Evolutionary conservation across 2,329 filamentous ascomycete genomes (phyloP), one percentile per base, ranked within the genome.

Genomic region (Didymella exigua): DNA sequence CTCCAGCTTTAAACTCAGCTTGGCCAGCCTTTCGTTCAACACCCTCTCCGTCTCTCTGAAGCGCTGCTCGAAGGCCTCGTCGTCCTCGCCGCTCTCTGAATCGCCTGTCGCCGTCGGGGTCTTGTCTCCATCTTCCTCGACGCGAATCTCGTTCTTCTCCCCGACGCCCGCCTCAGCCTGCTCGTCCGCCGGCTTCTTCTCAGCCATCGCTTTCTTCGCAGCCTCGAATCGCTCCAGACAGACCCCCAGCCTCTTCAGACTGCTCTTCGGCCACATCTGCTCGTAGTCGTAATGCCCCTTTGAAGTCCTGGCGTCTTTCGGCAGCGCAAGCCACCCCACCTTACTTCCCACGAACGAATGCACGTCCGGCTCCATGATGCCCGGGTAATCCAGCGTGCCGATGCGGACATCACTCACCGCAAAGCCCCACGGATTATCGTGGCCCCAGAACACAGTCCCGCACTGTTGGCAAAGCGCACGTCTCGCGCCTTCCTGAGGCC

Each of bases 71-170:
- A 71, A 71, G 11, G 66, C 69, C 29, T 71, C 68, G 14, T 70
- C 69, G 19, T 68, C 62, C n/a, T 68, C 66, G 3, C 18, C 47
- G 14, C 66, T 66, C 1, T 62, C 48, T 4, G 36, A 49, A 21
- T 58, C 59, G 2, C 63, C 70, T 2, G 68, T 71, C 0, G 69
- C 69, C 2, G 69, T 72, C 2, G 70, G 70, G n/a, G 70, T 73
- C 49, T 68, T 72, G 21, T 73, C 69, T 2, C 65, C 65, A 36
- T 60, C 62, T 10, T 49, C 50, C 2, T 11, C 56, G 9, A 43
- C 24, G 33, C 53, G 49, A 21, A 54, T 48, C 26, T 49, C 52
- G n/a, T 56, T 50, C 23, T 56, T 56, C 0, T 38, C 50, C 8
- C 31, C 26, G 43, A 42, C 27, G 5, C 18, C 18, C 9, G 13